Percentiles rank a stretch among this genome's conserved stretches.
phyloP scores from a whole-genome alignment of 768 basidiomycete genomes.

The Collybiopsis luxurians region DNA sequence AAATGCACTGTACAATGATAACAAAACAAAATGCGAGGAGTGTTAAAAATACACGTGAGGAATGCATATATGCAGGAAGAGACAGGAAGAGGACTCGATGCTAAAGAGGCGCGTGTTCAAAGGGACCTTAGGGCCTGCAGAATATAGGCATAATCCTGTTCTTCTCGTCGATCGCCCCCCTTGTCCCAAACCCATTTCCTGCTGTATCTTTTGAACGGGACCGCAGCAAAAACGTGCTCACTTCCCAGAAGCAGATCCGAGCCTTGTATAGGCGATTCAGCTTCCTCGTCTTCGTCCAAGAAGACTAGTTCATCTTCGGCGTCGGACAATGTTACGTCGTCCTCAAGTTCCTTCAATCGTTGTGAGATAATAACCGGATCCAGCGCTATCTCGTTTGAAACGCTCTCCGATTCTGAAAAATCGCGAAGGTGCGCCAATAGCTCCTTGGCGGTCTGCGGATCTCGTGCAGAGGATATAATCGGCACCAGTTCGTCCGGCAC shows the following conservation, averaged over 20 bases:
- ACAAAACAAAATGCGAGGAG: not conserved
- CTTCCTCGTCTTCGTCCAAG: constrained; percentile 2
- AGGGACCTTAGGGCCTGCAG: constrained; percentile 32
- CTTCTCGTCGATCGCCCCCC: constrained; percentile 32
- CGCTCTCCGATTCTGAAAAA: not conserved
- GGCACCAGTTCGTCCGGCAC: constrained; percentile 22
- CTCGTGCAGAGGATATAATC: constrained; percentile 3
- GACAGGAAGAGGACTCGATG: not conserved
- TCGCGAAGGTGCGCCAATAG: not conserved
- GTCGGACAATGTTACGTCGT: not conserved
- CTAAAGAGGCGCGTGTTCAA: not conserved
- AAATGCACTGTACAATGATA: too few species aligned
- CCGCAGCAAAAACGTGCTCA: not conserved
- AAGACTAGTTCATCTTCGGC: not conserved
- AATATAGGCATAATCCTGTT: constrained; percentile 31
- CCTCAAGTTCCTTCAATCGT: not conserved
- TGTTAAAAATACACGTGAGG: not conserved
- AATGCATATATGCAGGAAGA: not conserved
- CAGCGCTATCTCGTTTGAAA: not conserved
- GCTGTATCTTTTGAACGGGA: constrained; percentile 18
- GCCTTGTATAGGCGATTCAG: not conserved
- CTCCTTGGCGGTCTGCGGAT: constrained; percentile 1
- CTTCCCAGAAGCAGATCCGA: not conserved
- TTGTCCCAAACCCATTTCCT: constrained; percentile 39
- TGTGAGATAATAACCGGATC: not conserved